Conservation (phyloP, 805 yeast species). For the Schwanniomyces occidentalis region DNA sequence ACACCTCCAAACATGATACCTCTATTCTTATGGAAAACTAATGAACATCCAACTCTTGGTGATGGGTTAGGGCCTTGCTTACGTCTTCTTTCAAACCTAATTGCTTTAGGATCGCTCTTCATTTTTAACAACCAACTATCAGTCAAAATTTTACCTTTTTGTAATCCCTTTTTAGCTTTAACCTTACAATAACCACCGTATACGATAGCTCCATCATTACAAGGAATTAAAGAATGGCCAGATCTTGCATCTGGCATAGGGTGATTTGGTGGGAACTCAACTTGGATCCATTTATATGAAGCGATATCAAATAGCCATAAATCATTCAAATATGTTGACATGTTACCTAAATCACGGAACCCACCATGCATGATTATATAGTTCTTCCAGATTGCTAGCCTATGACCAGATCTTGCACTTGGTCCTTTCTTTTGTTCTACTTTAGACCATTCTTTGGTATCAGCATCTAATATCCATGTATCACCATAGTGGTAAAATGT, state of each 20-base stretch:
- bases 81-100: constrained; percentile 86
- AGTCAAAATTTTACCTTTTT: constrained; percentile 83
- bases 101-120: constrained; percentile 75
- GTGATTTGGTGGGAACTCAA: constrained; percentile 81
- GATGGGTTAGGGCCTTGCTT: constrained; percentile 90
- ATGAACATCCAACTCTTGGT: constrained; percentile 91
- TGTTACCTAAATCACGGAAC: constrained; percentile 82
- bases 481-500: constrained; percentile 96
- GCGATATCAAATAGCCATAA: constrained; percentile 92
- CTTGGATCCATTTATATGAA: constrained; percentile 86
- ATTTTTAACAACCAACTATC: constrained; percentile 88
- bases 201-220: constrained; percentile 76
- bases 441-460: constrained; percentile 86
- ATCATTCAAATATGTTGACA: constrained; percentile 81
- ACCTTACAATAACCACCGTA: constrained; percentile 96
- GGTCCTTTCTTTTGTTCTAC: constrained; percentile 73
- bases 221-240: constrained; percentile 85
- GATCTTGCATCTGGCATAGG: constrained; percentile 87
- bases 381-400: constrained; percentile 91
- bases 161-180: constrained; percentile 83
- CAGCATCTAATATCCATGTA: constrained; percentile 89
- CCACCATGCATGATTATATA: constrained; percentile 87
- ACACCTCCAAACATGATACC: constrained; percentile 96
- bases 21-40: constrained; percentile 86
- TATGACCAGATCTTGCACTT: constrained; percentile 86